Conservation (phyloP, 495 filamentous ascomycete species). For the Aspergillus sclerotiicarbonarius region DNA sequence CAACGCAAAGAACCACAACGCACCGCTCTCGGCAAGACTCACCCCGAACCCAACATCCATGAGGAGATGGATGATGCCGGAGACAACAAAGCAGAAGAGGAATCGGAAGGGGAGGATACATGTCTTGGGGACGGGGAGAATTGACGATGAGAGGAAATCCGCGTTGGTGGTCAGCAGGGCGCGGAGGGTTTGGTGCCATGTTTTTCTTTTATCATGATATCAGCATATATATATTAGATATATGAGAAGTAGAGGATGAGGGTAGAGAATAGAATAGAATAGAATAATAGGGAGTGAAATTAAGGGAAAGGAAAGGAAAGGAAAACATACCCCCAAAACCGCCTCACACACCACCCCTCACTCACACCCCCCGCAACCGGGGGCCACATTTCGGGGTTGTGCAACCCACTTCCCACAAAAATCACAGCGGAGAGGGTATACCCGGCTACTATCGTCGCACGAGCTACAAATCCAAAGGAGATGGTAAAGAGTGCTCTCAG, state of each 20-base stretch:
- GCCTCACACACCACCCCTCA: constrained; percentile 12
- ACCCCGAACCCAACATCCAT: constrained; percentile 24
- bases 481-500: constrained; percentile 12
- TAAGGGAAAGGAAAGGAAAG: background rate
- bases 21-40: constrained; percentile 9
- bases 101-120: constrained; percentile 12
- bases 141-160: constrained; percentile 10
- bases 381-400: constrained; percentile 17
- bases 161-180: constrained; percentile 12
- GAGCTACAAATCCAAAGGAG: constrained; percentile 19
- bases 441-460: constrained; percentile 12
- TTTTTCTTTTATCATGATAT: constrained; percentile 14
- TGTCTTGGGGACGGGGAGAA: constrained; percentile 16
- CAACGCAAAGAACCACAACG: constrained; percentile 17
- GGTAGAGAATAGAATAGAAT: background rate
- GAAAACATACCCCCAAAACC: constrained; percentile 21
- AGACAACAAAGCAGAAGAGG: constrained; percentile 15
- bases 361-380: constrained; percentile 13
- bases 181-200: constrained; percentile 27
- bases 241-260: background rate
- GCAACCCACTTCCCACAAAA: constrained; percentile 7
- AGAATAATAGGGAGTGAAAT: background rate
- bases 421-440: constrained; percentile 7
- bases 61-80: constrained; percentile 18
- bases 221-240: too few relatives aligned